Base-by-base conservation (phyloP, 1,284 basidiomycete genomes). In the Naganishia liquefaciens region DNA sequence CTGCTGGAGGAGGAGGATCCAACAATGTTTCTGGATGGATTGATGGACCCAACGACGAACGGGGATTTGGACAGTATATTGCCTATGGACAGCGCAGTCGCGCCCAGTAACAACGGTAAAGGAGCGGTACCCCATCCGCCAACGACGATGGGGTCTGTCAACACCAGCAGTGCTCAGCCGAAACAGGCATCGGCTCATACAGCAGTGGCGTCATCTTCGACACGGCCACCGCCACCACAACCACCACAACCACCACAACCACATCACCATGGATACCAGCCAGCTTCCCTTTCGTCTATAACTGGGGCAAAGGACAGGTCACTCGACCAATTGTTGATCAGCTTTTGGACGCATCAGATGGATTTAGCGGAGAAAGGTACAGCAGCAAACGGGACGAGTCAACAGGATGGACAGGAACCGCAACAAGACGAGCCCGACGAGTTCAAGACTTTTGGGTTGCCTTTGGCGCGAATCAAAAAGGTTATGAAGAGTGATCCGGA, bases 401-500 rank as follows among this genome's bases (percentile, higher is more conserved):
- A 75, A 75, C 66, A 27, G 23, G 39, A 51, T 21, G 49, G 43
- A 7, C 25, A 30, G 30, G 40, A 43, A 15, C 53, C 50, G 15
- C 33, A 47, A 21, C 53, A 49, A 10, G 50, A 63, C 25, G 62
- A 63, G 37, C 52, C 49, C 11, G 62, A 63, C 17, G 43, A 63
- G 44, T 77, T 76, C 53, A 76, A 75, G 70, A 74, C 70, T 28
- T 76, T 75, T 69, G 72, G 57, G 13, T 37, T 68, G 17, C 78
- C 78, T 10, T 63, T 96, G 39, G 93, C 93, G 17, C 83, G 93
- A 74, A 95, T 96, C 72, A 96, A 96, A 82, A 95, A 96, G 78
- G 93, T 96, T 69, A 96, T 96, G 91, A 96, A 96, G 83, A 93
- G 88, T 76, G 93, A 96, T 81, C 92, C 92, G 25, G 92, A 95